These are phyloP conservation scores for Albophoma yamanashiensis DNA, from an alignment of 2,329 filamentous ascomycete genomes.

Conservation along the genomic window DNA sequence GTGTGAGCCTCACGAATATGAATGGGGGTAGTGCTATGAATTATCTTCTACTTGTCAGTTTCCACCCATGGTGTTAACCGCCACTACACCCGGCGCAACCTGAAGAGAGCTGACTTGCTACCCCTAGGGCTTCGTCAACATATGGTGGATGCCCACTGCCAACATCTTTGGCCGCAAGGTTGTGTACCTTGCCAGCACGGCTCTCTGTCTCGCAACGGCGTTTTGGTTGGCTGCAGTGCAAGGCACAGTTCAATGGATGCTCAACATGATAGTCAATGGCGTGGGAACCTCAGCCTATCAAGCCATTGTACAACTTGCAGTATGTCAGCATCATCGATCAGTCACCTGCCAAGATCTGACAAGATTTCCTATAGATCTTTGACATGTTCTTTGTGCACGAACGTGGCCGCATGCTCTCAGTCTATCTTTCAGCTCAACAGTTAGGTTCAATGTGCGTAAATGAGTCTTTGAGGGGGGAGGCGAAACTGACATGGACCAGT, in stretches of 20 bases:
- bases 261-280: not conserved
- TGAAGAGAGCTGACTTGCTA: not conserved
- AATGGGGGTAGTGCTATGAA: not conserved
- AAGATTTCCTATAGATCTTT: not conserved
- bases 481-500: not conserved
- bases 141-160: not conserved
- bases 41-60: not conserved
- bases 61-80: not conserved
- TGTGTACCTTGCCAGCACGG: not conserved
- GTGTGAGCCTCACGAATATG: not conserved
- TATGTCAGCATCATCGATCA: not conserved
- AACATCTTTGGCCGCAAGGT: not conserved
- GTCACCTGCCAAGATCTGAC: not conserved
- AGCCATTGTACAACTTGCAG: not conserved
- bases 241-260: not conserved
- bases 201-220: not conserved
- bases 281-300: not conserved
- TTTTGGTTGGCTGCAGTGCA: not conserved
- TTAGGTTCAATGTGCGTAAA: not conserved
- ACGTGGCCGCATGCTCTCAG: not conserved
- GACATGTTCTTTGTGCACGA: not conserved
- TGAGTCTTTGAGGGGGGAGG: not conserved
- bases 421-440: not conserved
- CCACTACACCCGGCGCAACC: not conserved
- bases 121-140: not conserved